Evolutionary conservation across 192 early-diverging fungal species (phyloP), one percentile per base, ranked within the genome.

Genomic region (Allomyces javanicus): DNA sequence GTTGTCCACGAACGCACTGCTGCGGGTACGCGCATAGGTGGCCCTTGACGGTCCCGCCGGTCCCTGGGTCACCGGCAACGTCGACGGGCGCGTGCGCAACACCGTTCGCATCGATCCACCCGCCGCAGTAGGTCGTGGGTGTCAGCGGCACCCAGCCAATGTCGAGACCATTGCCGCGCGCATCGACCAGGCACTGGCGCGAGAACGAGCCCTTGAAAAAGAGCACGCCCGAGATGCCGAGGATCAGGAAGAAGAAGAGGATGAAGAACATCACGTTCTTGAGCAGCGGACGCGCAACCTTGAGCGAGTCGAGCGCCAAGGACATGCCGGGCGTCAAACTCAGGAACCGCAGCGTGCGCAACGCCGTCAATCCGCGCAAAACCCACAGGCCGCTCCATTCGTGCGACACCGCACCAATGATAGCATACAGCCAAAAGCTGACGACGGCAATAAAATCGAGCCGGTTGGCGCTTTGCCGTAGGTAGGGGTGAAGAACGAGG

Each of bases 1-100:
- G 69, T 63, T 6, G 40, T 3, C 23, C 58, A 10, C 61, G 25
- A 76, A 74, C 67, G 66, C 83, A 85, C 21, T 70, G 40, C 43
- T 77, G 75, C 3, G 70, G 74, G 10, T 67, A 22, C 4, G 77
- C 64, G 64, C 83, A 85, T 61, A 77, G 75, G 45, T 74, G 74
- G 43, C 81, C 81, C 66, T 83, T 83, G 33, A 40, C 33, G 4
- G 33, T 9, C 33, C 33, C 33, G 7, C 33, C 33, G 33, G 33
- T 40, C 4, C 33, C 33, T 9, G 33, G 33, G 9, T 40, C 33
- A 7, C 33, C 33, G 7, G 33, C 33, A 40, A 40, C 33, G 33
- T 9, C 33, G 4, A 40, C 33, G 3, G 33, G 33, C 33, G 33
- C 33, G 33, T 40, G 33, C 33, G 33, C 33, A 7, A 9, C 7